Base-by-base conservation (phyloP, 2,329 filamentous ascomycete genomes). In the Colletotrichum neosansevieriae region DNA sequence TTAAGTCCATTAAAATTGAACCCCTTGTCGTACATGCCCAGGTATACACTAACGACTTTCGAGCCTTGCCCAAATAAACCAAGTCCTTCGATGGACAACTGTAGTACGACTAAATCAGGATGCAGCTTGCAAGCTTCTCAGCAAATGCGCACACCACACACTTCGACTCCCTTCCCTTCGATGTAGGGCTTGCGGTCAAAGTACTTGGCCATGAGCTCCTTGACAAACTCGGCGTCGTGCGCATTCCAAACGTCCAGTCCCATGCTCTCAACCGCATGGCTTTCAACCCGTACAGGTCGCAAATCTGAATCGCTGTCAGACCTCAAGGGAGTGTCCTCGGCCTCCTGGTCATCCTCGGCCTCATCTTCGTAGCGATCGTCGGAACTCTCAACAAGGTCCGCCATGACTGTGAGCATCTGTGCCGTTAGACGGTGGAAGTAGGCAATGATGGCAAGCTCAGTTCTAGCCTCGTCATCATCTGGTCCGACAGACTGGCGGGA, bases 381-480 rank as follows among this genome's bases (percentile, higher is more conserved):
- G 6, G 81, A 76, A 56, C 76, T 77, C 44, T 85, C 83, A 6
- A 92, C 86, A 3, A 92, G 79, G 70, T 90, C 88, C 0, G 86
- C 85, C 60, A 94, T 77, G 3, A 87, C 85, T 0, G 84, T 84
- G 21, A 95, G 79, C 49, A 93, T 84, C 72, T 88, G 84, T 2
- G 87, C 86, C 0, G 92, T 94, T 58, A 94, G 83, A 1, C 92
- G 88, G 78, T 94, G 92, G 78, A 95, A 95, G 78, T 94, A 96
- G 1, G 92, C 90, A 62, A 94, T 92, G 58, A 94, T 87, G 45
- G 90, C 88, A 69, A 93, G 89, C 75, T 94, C 91, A 11, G 87
- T 76, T 53, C 81, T 78, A 50, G 86, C 85, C 71, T 86, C 81
- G 32, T 82, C 80, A 6, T 74, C 74, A 4, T 74, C 74, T 4